These are phyloP conservation scores for Psilocybe tampanensis DNA, from an alignment of 768 basidiomycete species.

Conservation along the genomic window DNA sequence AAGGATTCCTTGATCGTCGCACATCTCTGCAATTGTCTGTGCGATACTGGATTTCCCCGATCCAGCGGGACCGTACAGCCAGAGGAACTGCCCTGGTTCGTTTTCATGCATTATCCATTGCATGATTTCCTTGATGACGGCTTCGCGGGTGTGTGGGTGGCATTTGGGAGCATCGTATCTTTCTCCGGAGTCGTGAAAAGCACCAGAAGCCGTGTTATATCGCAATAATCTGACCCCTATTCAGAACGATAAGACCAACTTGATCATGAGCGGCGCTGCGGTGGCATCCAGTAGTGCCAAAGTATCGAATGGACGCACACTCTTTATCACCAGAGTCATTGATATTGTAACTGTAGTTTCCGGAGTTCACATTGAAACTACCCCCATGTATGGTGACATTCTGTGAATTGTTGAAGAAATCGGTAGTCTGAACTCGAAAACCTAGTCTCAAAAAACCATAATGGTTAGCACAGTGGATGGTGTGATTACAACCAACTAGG, in stretches of 20 bases:
- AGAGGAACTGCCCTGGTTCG: background rate
- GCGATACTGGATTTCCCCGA: background rate
- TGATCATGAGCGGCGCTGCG: no score
- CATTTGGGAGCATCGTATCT: background rate
- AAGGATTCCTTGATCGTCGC: background rate
- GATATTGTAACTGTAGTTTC: background rate
- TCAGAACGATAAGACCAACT: background rate
- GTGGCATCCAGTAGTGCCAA: no score
- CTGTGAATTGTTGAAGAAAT: no score
- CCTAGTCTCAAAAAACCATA: no score
- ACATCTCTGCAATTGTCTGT: background rate
- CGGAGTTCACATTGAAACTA: background rate
- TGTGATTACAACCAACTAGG: no score
- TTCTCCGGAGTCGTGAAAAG: background rate
- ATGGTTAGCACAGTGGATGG: no score
- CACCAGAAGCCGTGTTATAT: background rate
- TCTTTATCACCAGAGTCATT: background rate
- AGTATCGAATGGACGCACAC: background rate
- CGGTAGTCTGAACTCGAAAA: no score
- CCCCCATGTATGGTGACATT: background rate
- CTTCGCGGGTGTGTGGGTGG: background rate
- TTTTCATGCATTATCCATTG: background rate
- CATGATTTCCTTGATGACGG: background rate
- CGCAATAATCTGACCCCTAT: background rate
- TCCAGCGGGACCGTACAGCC: background rate